phyloP scores from a whole-genome alignment of 2,329 filamentous ascomycete genomes.

The Didymella exigua region DNA sequence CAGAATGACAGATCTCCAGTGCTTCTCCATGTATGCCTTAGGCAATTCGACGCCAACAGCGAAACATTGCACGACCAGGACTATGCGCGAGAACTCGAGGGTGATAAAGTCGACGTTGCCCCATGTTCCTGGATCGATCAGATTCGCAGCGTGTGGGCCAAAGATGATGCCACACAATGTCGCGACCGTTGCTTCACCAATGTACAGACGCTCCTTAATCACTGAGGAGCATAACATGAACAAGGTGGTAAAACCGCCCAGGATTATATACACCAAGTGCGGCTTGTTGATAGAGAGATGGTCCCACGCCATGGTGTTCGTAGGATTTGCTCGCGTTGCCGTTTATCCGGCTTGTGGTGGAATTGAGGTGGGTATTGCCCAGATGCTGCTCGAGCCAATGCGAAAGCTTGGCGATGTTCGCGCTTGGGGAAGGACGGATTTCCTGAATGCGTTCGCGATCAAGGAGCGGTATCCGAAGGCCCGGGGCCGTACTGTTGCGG shows the following conservation, averaged over 20 bases:
- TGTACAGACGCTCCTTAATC: conserved; percentile 98
- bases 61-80: conserved; percentile 91
- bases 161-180: conserved; percentile 89
- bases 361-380: conserved; percentile 12
- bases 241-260: conserved; percentile 94
- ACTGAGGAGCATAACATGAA: conserved; percentile 99
- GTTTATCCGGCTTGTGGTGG: conserved; percentile 17
- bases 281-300: conserved; percentile 87
- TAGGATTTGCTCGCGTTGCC: conserved; percentile 9
- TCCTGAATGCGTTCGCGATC: not conserved
- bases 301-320: conserved; percentile 71
- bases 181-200: conserved; percentile 95
- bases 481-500: conserved; percentile 21
- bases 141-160: conserved; percentile 79
- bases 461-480: conserved; percentile 15
- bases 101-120: conserved; percentile 85
- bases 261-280: conserved; percentile 97
- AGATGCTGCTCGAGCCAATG: conserved; percentile 18
- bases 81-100: conserved; percentile 85
- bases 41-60: conserved; percentile 89
- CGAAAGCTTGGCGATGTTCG: conserved; percentile 14
- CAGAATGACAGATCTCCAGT: conserved; percentile 91
- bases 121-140: conserved; percentile 78
- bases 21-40: conserved; percentile 94
- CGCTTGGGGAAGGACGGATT: not conserved